phyloP scores from a whole-genome alignment of 2,329 filamentous ascomycete genomes.

The Aureobasidium subglaciale region DNA sequence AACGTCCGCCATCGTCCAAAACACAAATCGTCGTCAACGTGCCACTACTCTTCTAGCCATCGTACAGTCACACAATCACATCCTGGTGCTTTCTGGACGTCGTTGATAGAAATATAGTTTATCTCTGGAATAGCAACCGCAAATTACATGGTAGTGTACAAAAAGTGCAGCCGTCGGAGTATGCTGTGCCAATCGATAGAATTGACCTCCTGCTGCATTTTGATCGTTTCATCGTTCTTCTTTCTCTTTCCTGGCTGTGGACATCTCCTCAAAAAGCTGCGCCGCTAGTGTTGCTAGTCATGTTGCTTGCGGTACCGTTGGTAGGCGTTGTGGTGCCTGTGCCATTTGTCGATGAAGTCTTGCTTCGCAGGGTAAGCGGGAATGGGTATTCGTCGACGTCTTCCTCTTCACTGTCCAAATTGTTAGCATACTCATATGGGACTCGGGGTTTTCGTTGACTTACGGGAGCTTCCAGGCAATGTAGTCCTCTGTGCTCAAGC shows the following conservation, averaged over 20 bases:
- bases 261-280: neutral
- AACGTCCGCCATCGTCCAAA: too few relatives aligned
- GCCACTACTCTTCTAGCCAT: too few relatives aligned
- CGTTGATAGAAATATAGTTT: neutral
- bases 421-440: neutral
- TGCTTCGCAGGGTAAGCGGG: slow-evolving; percentile 57
- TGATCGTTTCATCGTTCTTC: slow-evolving; percentile 8
- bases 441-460: slow-evolving; percentile 42
- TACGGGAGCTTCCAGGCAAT: slow-evolving; percentile 95
- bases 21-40: too few relatives aligned
- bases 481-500: slow-evolving; percentile 92
- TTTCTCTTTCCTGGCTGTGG: neutral
- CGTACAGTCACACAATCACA: neutral
- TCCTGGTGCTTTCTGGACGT: neutral
- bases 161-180: neutral
- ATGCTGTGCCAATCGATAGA: neutral
- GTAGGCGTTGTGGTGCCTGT: slow-evolving; percentile 21
- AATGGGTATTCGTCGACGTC: slow-evolving; percentile 74
- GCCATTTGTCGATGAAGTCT: slow-evolving; percentile 27
- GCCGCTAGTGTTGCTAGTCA: neutral
- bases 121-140: neutral
- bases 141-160: slow-evolving; percentile 14
- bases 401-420: slow-evolving; percentile 70
- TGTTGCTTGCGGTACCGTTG: slow-evolving; percentile 10
- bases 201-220: neutral